Conservation (phyloP, 257 asterid species). For the Hygrophila difformis region DNA sequence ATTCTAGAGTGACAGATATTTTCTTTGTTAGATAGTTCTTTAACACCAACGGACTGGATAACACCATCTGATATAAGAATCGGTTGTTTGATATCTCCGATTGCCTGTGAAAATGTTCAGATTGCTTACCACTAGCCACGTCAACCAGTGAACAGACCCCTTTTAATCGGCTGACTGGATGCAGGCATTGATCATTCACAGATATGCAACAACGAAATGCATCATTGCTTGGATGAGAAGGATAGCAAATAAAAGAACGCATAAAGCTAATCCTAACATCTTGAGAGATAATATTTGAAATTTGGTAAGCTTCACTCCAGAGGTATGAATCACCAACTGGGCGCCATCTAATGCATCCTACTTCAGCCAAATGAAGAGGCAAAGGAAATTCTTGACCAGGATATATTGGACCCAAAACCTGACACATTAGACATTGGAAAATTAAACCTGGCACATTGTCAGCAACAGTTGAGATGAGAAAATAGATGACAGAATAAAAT, state of each 20-base stretch:
- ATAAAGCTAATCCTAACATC: slow-evolving; percentile 60
- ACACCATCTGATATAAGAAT: slow-evolving; percentile 54
- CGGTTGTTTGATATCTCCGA: slow-evolving; percentile 43
- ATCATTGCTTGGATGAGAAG: slow-evolving; percentile 88
- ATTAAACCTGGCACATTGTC: slow-evolving; percentile 7
- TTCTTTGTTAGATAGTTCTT: slow-evolving; percentile 75
- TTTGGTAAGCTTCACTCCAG: slow-evolving; percentile 90
- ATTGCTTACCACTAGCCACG: slow-evolving; percentile 26
- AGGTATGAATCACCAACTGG: slow-evolving; percentile 79
- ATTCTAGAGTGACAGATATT: slow-evolving; percentile 65
- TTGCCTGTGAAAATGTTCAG: slow-evolving; percentile 25
- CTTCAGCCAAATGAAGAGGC: slow-evolving; percentile 93
- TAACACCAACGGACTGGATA: slow-evolving; percentile 69
- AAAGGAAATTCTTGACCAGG: slow-evolving; percentile 96
- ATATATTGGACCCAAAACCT: slow-evolving; percentile 87
- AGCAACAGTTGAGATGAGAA: slow-evolving; percentile 13
- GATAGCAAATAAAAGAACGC: slow-evolving; percentile 92
- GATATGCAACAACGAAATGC: slow-evolving; percentile 92
- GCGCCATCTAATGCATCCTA: slow-evolving; percentile 89
- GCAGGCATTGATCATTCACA: slow-evolving; percentile 56
- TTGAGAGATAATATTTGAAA: slow-evolving; percentile 71
- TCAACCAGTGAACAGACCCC: slow-evolving; percentile 28
- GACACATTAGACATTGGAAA: slow-evolving; percentile 24
- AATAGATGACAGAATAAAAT: slow-evolving; percentile 6
- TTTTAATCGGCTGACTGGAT: slow-evolving; percentile 40